These are phyloP conservation scores for Phoenix roebelenii DNA, from an alignment of 176 grass and related monocot species.

Conservation along the genomic window DNA sequence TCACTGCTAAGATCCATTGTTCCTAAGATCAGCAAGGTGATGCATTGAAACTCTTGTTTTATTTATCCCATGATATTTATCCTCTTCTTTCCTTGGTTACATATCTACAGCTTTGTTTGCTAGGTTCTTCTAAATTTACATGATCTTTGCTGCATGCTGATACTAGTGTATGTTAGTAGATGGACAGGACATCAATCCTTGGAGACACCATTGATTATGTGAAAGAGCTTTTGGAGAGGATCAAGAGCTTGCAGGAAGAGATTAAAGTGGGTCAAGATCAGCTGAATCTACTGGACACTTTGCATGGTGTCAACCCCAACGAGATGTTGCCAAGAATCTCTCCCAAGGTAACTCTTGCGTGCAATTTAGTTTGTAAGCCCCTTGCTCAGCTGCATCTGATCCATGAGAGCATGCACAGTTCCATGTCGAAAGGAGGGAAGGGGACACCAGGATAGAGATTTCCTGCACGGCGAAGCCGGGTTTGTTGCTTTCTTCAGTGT, in stretches of 20 bases:
- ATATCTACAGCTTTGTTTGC: too few species aligned
- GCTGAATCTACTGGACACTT: constrained; percentile 31
- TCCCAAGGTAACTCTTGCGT: constrained; percentile 37
- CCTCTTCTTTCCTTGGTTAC: background rate
- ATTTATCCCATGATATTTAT: too few species aligned
- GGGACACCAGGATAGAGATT: constrained; percentile 53
- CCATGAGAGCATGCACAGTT: constrained; percentile 29
- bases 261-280: background rate
- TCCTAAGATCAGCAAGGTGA: constrained; percentile 76
- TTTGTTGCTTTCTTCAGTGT: constrained; percentile 3
- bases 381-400: constrained; percentile 7
- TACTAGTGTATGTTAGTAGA: constrained; percentile 16
- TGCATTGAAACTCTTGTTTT: too few species aligned
- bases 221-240: constrained; percentile 1
- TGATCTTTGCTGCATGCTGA: too few species aligned
- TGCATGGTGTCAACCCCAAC: constrained; percentile 19
- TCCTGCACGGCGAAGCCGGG: constrained; percentile 51
- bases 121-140: too few species aligned
- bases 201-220: constrained; percentile 37
- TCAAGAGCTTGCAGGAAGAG: background rate
- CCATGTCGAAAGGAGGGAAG: constrained; percentile 41
- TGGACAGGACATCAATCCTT: constrained; percentile 77
- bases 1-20: constrained; percentile 89
- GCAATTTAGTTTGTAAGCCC: background rate
- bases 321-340: constrained; percentile 60